Evolutionary conservation across 2,329 filamentous ascomycete genomes (phyloP), one percentile per base, ranked within the genome.

Genomic region (Cladosporium sp.): DNA sequence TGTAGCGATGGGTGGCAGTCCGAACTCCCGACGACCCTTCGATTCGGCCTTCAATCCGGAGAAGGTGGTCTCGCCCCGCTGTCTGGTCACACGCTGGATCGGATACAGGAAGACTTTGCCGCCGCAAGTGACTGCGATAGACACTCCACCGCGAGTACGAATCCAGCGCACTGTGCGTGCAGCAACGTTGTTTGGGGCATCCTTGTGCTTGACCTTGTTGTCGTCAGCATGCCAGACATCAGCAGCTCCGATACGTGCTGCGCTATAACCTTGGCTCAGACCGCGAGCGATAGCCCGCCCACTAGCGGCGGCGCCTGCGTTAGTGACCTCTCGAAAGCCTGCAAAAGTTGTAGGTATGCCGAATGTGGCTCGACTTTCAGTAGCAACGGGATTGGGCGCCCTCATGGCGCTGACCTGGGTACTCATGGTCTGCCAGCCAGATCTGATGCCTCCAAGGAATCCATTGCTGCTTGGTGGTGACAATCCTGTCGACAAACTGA

Each of bases 221-320:
- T 91, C 88, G 11, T 86, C 86, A 0, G 84, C 88, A 66, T 91
- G 88, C 49, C 88, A 85, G 59, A 92, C 82, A 64, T 88, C 84
- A 64, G 81, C 88, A 71, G 88, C 85, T 43, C 81, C 85, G 59
- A 86, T 88, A 61, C 75, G 75, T n/a, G 87, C 88, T 69, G 87
- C 88, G 40, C 86, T 87, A 28, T 91, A 82, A 3, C 88, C 90
- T 69, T 85, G 86, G 69, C 85, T 89, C 62, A 92, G 86, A 47
- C 87, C 88, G 51, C 86, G 86, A 57, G 88, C 88, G 57, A 92
- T 82, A 22, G 85, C 87, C 69, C 88, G 86, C 22, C 87, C 84
- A 11, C 88, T 86, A 65, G 67, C 67, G 49, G 90, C 87, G 5
- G 87, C 60, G 20, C 66, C 68, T 6, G 67, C 67, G n/a, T 65